Evolutionary conservation across 306 rosid species (phyloP), one percentile per base, ranked within the genome.

Genomic region (Hylodesmum podocarpum): DNA sequence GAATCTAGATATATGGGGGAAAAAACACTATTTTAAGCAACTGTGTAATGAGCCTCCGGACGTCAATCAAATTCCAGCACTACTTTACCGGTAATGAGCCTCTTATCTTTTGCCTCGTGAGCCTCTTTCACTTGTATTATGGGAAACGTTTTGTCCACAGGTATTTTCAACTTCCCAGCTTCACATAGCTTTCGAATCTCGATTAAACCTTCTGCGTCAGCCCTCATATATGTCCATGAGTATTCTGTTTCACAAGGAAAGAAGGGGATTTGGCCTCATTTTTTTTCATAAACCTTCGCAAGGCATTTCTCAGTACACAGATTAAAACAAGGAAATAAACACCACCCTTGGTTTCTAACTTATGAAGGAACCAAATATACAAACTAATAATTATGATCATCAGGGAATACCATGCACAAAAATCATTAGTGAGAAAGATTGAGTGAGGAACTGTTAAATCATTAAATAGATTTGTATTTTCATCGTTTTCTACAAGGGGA

Each of bases 211-310:
- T 95, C 99, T 19, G 84, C 41, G 79, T 95, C 99, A 6, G 97
- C 92, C 83, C 97, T 89, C 99, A 95, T 95, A 77, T 51, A 90
- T 24, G 90, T 86, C 99, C 97, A 95, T 43, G 88, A 89, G 84
- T 95, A 95, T 41, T 90, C 97, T 92, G 84, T 47, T 87, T 80
- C 84, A 78, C 40, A 67, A 57, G 80, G 28, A 66, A 70, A 58
- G 13, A 63, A 51, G 44, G 8, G 41, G 54, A 47, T 61, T 44
- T 5, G 66, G 54, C 55, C 67, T 61, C 50, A 72, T 25, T 19
- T 72, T 8, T 57, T 21, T 76, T 1, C 18, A 39, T 64, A 70
- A 57, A 41, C 1, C 21, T 14, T 27, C 33, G 33, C 13, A 15
- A 19, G 14, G 61, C 41, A 66, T 44, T 54, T 71, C 77, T 18